Conservation (phyloP, 2,329 filamentous ascomycete genomes). For the Cladorrhinum sp. region DNA sequence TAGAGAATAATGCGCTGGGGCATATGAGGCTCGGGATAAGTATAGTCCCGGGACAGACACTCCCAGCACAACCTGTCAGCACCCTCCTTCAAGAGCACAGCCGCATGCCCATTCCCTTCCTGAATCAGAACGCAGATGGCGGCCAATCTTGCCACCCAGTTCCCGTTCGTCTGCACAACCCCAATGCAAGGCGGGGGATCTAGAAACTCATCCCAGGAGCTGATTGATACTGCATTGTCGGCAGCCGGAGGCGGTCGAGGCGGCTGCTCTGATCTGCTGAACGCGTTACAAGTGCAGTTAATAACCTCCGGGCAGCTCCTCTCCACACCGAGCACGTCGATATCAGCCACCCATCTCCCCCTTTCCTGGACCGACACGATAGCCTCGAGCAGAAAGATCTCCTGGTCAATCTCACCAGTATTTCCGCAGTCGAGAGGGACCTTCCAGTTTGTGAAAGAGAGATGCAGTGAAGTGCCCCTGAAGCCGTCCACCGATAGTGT, state of each 20-base stretch:
- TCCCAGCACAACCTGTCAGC: neutral
- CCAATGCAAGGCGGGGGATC: neutral
- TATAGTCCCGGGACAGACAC: neutral
- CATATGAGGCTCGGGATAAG: no score
- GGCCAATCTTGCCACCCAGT: neutral
- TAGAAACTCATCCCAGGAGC: neutral
- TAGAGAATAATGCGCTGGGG: no score
- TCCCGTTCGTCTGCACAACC: neutral
- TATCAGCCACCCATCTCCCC: conserved; percentile 8
- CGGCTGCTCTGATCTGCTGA: neutral
- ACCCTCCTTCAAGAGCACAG: neutral
- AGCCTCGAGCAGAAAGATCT: conserved; percentile 7
- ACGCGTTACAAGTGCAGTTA: no score
- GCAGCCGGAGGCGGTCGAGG: neutral
- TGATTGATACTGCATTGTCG: neutral
- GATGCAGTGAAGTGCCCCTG: conserved; percentile 7
- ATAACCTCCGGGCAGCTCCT: neutral
- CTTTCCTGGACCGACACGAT: conserved; percentile 7
- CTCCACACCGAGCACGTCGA: conserved; percentile 5
- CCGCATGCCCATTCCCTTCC: neutral
- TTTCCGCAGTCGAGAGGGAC: neutral
- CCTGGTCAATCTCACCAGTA: conserved; percentile 2
- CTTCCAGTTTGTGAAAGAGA: conserved; percentile 11
- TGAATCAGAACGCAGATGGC: neutral
- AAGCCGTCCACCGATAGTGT: neutral